Base-by-base conservation (phyloP, 169 alveolate genomes). In the Babesia microti region DNA sequence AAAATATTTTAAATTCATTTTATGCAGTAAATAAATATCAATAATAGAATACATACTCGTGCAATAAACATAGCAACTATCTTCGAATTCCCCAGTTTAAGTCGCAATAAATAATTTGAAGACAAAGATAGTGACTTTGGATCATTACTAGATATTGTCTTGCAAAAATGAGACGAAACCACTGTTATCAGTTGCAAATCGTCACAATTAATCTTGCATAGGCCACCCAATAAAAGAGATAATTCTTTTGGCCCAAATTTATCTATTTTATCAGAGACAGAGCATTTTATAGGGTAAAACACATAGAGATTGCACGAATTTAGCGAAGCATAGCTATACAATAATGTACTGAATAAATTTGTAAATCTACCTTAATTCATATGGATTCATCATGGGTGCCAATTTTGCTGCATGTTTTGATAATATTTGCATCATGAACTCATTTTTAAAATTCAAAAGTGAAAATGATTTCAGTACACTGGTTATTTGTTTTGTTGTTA, bases 131-230 rank as follows among this genome's bases (percentile, higher is more conserved):
- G 39, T 2, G 32, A 46, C 19, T 41, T 9, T 27, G 51, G 17
- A 6, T 50, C 42, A 47, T 42, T 52, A 12, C 44, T 12, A 14
- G 51, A 57, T 4, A 61, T 36, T 2, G 22, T n/a, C 23, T 11
- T 61, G 51, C 67, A 61, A 22, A 61, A 61, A 22, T 53, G 74
- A 33, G 55, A 61, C 2, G 60, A 45, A 9, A 61, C 61, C 9
- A 61, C 68, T 4, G 74, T 61, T 19, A 41, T 42, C 12, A 61
- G 45, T 17, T 33, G 23, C 6, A 9, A 19, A 33, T 35, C 41
- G 15, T 49, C 27, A 6, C 34, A 55, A 6, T 41, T 48, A 9
- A 49, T 39, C 45, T 50, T 61, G 14, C 63, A 50, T 28, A 37
- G 24, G 5, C 52, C 67, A 28, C 45, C 24, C 12, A 61, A 26